These are phyloP conservation scores for Paracamarosporium sp. DNA, from an alignment of 2,329 filamentous ascomycete genomes.

Conservation along the genomic window DNA sequence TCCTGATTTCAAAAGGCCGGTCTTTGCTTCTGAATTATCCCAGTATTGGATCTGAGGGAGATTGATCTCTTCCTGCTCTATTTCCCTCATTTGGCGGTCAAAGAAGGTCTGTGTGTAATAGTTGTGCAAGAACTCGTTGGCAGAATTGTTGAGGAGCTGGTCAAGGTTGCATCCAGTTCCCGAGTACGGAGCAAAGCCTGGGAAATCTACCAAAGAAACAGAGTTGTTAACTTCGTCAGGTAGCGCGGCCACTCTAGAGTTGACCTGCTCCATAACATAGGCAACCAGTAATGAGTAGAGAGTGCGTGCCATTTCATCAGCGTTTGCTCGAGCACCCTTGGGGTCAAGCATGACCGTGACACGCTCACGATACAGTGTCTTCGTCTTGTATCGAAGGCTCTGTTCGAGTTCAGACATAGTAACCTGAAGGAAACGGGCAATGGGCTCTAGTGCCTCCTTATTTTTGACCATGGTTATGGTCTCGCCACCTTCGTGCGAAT, in stretches of 20 bases:
- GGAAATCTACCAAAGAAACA: slow-evolving; percentile 93
- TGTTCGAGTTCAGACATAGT: slow-evolving; percentile 80
- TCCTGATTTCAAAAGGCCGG: slow-evolving; percentile 86
- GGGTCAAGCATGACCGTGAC: slow-evolving; percentile 99
- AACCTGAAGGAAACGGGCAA: slow-evolving; percentile 95
- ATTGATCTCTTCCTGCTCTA: slow-evolving; percentile 91
- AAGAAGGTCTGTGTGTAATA: slow-evolving; percentile 96
- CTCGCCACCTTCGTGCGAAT: slow-evolving; percentile 92
- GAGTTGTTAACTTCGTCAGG: slow-evolving; percentile 94
- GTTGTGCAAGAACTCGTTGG: slow-evolving; percentile 90
- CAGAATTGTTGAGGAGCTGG: slow-evolving; percentile 93
- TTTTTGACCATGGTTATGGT: slow-evolving; percentile 89
- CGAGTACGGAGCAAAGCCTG: slow-evolving; percentile 85
- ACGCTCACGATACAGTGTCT: slow-evolving; percentile 92
- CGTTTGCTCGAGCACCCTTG: slow-evolving; percentile 85
- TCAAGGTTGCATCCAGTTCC: slow-evolving; percentile 87
- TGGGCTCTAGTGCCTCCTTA: slow-evolving; percentile 82
- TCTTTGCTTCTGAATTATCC: slow-evolving; percentile 94
- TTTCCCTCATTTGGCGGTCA: slow-evolving; percentile 87
- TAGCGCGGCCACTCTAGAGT: slow-evolving; percentile 83
- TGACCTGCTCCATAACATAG: slow-evolving; percentile 91
- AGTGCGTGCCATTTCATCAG: slow-evolving; percentile 91
- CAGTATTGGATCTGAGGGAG: slow-evolving; percentile 96
- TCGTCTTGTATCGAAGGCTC: slow-evolving; percentile 93
- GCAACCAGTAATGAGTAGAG: slow-evolving; percentile 93